Conservation (phyloP, 257 asterid genomes). For the Nyctanthes arbortristis region DNA sequence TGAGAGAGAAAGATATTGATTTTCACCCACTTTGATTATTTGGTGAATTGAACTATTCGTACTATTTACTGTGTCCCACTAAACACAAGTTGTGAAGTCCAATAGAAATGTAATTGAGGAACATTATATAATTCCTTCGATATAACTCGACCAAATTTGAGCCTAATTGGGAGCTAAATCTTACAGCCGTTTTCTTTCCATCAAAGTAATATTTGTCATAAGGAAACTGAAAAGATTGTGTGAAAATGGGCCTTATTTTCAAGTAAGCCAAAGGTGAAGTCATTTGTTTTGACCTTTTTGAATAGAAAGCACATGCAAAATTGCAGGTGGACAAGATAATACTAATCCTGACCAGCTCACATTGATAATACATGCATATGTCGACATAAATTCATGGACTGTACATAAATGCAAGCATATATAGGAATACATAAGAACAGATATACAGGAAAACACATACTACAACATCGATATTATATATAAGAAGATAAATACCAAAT, state of each 20-base stretch:
- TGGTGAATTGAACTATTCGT: too few species aligned
- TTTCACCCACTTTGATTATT: too few species aligned
- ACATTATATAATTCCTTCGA: neutral
- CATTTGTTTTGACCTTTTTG: constrained; percentile 1
- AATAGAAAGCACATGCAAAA: neutral
- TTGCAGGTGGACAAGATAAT: too few species aligned
- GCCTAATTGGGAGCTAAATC: neutral
- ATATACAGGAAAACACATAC: constrained; percentile 2
- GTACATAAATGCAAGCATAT: neutral
- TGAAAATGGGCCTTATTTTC: neutral
- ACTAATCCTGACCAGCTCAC: too few species aligned
- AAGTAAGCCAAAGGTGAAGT: neutral
- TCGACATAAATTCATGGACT: neutral
- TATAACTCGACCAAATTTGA: neutral
- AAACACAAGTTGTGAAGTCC: neutral
- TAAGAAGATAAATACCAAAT: neutral
- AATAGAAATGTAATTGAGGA: neutral
- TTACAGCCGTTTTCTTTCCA: neutral
- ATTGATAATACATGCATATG: neutral
- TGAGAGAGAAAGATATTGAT: too few species aligned
- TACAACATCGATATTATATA: neutral
- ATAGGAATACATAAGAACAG: neutral
- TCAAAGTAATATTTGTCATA: neutral
- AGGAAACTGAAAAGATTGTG: neutral
- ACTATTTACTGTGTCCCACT: too few species aligned